Evolutionary conservation across 352 stramenopile species (phyloP).

Genomic region (Bremia lactucae): DNA sequence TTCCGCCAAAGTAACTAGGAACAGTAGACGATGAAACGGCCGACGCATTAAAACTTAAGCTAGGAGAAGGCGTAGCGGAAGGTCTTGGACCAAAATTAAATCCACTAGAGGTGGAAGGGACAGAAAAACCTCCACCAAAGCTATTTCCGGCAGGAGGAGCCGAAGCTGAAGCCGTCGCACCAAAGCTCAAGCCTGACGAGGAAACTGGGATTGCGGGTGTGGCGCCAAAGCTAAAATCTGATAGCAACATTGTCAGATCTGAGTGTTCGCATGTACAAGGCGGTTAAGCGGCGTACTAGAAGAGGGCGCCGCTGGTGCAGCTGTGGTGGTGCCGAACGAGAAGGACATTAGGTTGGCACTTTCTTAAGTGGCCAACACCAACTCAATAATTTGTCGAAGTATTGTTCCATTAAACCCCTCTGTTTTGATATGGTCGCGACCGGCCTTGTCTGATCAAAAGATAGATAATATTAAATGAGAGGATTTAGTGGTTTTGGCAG

Average conservation of each 20-base stretch:
- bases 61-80: constrained; percentile 11
- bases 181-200: constrained; percentile 17
- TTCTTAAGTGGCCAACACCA: background rate
- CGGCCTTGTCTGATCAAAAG: too few species aligned
- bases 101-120: constrained; percentile 5
- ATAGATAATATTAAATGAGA: too few species aligned
- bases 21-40: constrained; percentile 2
- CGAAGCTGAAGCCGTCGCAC: constrained; percentile 1
- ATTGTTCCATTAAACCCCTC: too few species aligned
- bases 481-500: too few species aligned
- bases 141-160: constrained; percentile 10
- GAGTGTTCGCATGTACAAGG: background rate
- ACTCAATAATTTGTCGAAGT: background rate
- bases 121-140: constrained; percentile 4
- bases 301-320: constrained; percentile 14
- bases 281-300: constrained; percentile 5
- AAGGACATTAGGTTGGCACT: constrained; percentile 18
- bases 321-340: constrained; percentile 23
- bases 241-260: background rate
- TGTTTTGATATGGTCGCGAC: too few species aligned
- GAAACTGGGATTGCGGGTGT: constrained; percentile 2
- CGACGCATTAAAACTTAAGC: constrained; percentile 17
- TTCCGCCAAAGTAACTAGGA: constrained; percentile 18
- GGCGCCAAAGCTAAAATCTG: constrained; percentile 4
- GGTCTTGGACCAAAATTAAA: constrained; percentile 16